Base-by-base conservation (phyloP, 768 basidiomycete species). In the Boletus eberwhitei region DNA sequence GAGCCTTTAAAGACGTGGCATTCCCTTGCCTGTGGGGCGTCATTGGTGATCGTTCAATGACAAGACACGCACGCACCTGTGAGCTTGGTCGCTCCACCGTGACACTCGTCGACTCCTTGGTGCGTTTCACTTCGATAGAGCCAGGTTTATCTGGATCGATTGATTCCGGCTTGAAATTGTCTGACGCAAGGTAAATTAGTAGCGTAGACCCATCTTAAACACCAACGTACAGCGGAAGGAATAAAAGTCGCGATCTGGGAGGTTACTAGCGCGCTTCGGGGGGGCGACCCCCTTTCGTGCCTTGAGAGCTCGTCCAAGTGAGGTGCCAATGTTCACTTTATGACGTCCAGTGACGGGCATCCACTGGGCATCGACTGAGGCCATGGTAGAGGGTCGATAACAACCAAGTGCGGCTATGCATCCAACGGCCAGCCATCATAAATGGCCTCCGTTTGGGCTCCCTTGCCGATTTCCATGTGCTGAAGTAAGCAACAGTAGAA, bases 121-220 rank as follows among this genome's bases (percentile, higher is more conserved):
- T 75, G 57, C 77, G 78, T 63, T 75, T 81, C 41, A 87, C 78
- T 49, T 86, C 81, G 34, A 91, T 78, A 29, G 77, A 78, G 17
- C 88, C 89, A 35, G 86, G 79, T 59, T 80, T 86, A 2, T 79
- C 75, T 22, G 76, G 59, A 64, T 92, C 88, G 41, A 91, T 77
- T 6, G 86, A 84, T 49, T 80, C 77, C 3, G 91, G 88, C 66
- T 83, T 88, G 72, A 90, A 89, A 60, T 86, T 84, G 62, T 90
- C 90, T 93, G 62, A 43, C 49, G 40, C 3, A 11, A 40, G 17
- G 44, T 41, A 47, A 29, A 13, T 59, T 3, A 56, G 50, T 22
- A 24, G 34, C 31, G 26, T 16, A 6, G 41, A 40, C 24, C 24
- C 4, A 48, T 44, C n/a, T 24, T 34, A 36, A 55, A 40, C 48